Base-by-base conservation (phyloP, 495 filamentous ascomycete genomes). In the Apiosordaria backusii region DNA sequence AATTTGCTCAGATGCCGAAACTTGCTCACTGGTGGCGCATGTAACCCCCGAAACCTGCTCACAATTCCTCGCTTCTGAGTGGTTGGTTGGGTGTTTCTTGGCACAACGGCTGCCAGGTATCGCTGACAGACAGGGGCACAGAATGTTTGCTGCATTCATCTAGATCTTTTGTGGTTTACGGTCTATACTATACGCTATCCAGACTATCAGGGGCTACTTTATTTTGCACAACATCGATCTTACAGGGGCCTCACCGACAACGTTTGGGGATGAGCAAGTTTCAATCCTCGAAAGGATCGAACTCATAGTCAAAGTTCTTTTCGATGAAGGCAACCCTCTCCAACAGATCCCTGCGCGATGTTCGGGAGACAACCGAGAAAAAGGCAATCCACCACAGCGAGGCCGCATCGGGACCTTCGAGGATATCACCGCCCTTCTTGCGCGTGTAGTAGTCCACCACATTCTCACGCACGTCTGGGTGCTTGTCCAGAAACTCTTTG, bases 341-440 rank as follows among this genome's bases (percentile, higher is more conserved):
- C 15, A 61, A 22, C 16, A 61, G n/a, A 22, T 61, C 59, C 27
- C 27, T 25, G 25, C 59, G 59, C 13, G 59, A 61, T 3, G 24
- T 40, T 10, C 59, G 25, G 15, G 59, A 61, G 26, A 61, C 26
- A 18, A 61, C 27, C 15, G 59, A 61, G 21, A 61, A 61, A 15
- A 61, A 61, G 59, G 59, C 59, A 22, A 61, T 61, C 59, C 70
- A 71, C 61, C 70, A 71, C 19, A 71, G 24, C 52, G 66, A 65
- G 55, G 57, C 62, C 16, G 70, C 65, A n/a, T 67, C 70, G 16
- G 64, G 70, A n/a, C 70, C 70, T 24, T 69, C 61, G 13, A 71
- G 61, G 40, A 69, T 24, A 19, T 71, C 70, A 4, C 70, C 70
- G 7, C 61, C 61, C 62, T 67, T 60, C 57, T 71, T 71, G n/a